These are phyloP conservation scores for Vigna nakashimae DNA, from an alignment of 306 rosid species.

Conservation along the genomic window DNA sequence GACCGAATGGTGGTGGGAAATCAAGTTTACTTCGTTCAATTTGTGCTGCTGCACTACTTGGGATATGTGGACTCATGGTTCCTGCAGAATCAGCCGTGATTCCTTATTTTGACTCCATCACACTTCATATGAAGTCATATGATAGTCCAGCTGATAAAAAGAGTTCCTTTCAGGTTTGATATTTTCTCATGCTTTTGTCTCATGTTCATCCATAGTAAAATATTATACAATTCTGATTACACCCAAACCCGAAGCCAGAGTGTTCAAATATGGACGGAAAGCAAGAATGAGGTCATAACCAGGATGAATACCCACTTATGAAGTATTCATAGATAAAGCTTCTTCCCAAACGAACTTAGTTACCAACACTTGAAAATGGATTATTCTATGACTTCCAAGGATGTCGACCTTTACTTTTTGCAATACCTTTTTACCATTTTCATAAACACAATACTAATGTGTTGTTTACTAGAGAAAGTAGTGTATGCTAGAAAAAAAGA, in stretches of 20 bases:
- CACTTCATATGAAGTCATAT: conserved; percentile 96
- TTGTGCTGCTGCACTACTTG: conserved; percentile 93
- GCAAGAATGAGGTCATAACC: neutral
- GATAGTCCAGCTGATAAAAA: conserved; percentile 98
- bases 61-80: conserved; percentile 92
- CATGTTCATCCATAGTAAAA: neutral
- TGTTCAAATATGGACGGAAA: neutral
- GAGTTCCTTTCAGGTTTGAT: conserved; percentile 91
- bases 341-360: neutral
- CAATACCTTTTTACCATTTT: too few relatives aligned
- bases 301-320: neutral
- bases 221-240: conserved; percentile 12
- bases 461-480: too few relatives aligned
- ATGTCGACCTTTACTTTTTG: too few relatives aligned
- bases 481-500: too few relatives aligned
- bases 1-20: conserved; percentile 99
- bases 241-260: neutral
- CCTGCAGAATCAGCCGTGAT: conserved; percentile 88
- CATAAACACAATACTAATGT: too few relatives aligned
- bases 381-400: too few relatives aligned
- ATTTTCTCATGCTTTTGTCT: conserved; percentile 32
- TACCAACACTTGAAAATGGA: too few relatives aligned
- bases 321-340: neutral
- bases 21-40: conserved; percentile 92
- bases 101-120: conserved; percentile 85